These are phyloP conservation scores for Fraxinus floribunda DNA, from an alignment of 305 asterid species.

Conservation along the genomic window DNA sequence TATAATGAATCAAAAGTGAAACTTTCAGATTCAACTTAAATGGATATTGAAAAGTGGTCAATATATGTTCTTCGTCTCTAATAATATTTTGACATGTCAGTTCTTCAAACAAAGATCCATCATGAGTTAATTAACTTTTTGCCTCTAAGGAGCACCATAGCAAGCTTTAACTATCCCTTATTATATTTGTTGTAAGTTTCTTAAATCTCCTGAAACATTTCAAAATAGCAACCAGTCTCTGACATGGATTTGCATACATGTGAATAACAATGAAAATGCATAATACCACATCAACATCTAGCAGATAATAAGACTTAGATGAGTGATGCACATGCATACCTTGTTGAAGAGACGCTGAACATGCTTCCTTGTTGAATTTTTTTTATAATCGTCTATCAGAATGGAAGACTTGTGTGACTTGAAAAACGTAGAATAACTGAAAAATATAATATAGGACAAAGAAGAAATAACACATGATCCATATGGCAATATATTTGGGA, in stretches of 20 bases:
- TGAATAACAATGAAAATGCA: too few species aligned
- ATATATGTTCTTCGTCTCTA: neutral
- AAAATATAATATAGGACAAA: neutral
- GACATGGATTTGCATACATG: too few species aligned
- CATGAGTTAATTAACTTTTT: neutral
- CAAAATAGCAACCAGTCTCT: too few species aligned
- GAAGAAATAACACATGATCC: constrained; percentile 12
- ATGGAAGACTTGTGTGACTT: too few species aligned
- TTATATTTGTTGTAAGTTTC: neutral
- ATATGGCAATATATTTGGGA: neutral
- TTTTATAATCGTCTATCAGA: too few species aligned
- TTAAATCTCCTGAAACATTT: neutral
- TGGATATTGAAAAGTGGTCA: constrained; percentile 1
- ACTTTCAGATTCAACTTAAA: neutral
- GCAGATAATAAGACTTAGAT: too few species aligned
- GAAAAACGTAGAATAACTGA: too few species aligned
- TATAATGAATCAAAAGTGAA: neutral
- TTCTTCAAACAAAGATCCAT: neutral
- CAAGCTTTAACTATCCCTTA: neutral
- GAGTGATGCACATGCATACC: too few species aligned
- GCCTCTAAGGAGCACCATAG: neutral
- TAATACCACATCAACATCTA: too few species aligned
- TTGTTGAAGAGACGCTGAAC: too few species aligned
- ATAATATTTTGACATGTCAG: neutral
- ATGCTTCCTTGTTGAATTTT: too few species aligned